Base-by-base conservation (phyloP, 768 basidiomycete genomes). In the Lactarius quietus region DNA sequence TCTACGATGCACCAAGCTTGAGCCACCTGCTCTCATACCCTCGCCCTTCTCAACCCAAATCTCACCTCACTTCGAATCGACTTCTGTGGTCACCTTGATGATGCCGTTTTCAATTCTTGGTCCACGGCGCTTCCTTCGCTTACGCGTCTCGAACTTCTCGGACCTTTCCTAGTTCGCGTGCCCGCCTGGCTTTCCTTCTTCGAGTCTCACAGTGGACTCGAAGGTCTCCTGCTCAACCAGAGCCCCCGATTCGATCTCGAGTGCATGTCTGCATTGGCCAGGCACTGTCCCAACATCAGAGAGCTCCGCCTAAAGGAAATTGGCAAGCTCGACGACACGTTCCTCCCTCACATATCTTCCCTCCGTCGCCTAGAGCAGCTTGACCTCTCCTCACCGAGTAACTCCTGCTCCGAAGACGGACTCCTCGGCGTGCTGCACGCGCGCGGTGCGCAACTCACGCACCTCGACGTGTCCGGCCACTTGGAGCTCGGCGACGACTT, bases 1-100 rank as follows among this genome's bases (percentile, higher is more conserved):
- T 99, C 43, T 95, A 92, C 71, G 97, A 99, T 76, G 87, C 48
- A 97, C 96, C 0, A 88, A 87, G 43, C 82, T 99, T 33, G 74
- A 81, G 0, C 81, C 90, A 0, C 78, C 84, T 3, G 88, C 90
- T 4, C 81, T 95, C 52, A 78, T 79, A 83, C 90, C 0, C 83
- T 98, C 10, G 85, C 86, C 0, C 81, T 82, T 51, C 86, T 97
- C 58, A 98, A 95, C 73, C 92, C 93, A 0, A 92, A 90, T 70
- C 80, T 99, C 33, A 85, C 86, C 1, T 80, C 79, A 17, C 82
- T 99, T 12, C 84, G 88, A 0, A 86, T 99, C 20, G 89, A 94
- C 70, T 87, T 86, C 69, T 98, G 95, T 68, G 96, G 96, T 5
- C 86, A 88, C 38, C 82, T 98, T 64, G 83, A 89, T 60, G 84